Evolutionary conservation across 2,329 filamentous ascomycete genomes (phyloP).

Genomic region (Purpureocillium takamizusanense): DNA sequence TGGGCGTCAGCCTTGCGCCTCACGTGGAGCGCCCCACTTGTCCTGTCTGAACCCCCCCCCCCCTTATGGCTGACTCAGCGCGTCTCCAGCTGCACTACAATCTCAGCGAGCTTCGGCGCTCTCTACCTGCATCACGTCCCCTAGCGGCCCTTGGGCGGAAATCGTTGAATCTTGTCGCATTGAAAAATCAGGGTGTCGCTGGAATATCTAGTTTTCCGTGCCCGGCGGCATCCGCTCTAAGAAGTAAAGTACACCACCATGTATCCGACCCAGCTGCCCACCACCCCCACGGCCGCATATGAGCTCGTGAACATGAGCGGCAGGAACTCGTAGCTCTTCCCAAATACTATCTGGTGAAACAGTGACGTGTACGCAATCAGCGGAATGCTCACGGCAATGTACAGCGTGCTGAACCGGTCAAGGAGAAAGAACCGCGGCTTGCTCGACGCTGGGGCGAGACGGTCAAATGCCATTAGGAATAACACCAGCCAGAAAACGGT

Average conservation of each 20-base stretch:
- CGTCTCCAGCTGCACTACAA: slow-evolving; percentile 3
- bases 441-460: slow-evolving; percentile 73
- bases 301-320: slow-evolving; percentile 96
- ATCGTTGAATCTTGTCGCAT: too few relatives aligned
- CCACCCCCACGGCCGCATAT: slow-evolving; percentile 88
- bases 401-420: slow-evolving; percentile 82
- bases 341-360: slow-evolving; percentile 75
- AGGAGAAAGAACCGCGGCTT: slow-evolving; percentile 79
- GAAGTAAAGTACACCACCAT: slow-evolving; percentile 79
- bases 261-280: slow-evolving; percentile 92
- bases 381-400: slow-evolving; percentile 83
- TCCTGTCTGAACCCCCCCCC: slow-evolving; percentile 6
- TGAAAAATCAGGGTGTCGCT: slow-evolving; percentile 14
- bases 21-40: slow-evolving; percentile 19
- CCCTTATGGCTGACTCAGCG: slow-evolving; percentile 19
- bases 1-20: slow-evolving; percentile 17
- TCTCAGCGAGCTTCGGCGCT: not conserved
- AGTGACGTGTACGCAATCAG: slow-evolving; percentile 83
- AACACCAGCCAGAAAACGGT: slow-evolving; percentile 85
- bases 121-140: not conserved
- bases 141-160: too few relatives aligned
- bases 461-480: slow-evolving; percentile 81
- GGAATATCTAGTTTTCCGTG: not conserved
- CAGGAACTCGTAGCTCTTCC: slow-evolving; percentile 75
- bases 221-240: slow-evolving; percentile 13